Conservation (phyloP, 2,329 filamentous ascomycete genomes). For the Neofusicoccum parvum region DNA sequence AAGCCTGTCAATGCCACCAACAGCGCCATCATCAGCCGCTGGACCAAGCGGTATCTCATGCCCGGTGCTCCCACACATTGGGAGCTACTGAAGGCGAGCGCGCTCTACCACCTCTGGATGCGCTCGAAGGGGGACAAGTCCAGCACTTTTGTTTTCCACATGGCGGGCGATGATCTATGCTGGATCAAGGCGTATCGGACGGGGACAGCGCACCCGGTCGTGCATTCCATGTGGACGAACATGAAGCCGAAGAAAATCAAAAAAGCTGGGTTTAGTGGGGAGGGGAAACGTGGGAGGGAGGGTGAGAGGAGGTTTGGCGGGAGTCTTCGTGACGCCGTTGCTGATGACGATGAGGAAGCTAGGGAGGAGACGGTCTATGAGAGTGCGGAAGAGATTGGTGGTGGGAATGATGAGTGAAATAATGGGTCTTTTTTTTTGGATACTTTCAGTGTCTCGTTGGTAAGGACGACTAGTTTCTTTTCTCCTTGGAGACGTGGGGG, state of each 20-base stretch:
- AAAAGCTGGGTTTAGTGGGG: background rate
- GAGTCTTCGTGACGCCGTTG: background rate
- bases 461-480: too few species aligned
- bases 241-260: constrained; percentile 38
- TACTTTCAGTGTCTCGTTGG: too few species aligned
- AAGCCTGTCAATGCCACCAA: constrained; percentile 24
- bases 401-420: background rate
- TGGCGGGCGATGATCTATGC: constrained; percentile 45
- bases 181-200: constrained; percentile 35
- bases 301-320: background rate
- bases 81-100: constrained; percentile 51
- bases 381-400: background rate
- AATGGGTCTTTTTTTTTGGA: too few species aligned
- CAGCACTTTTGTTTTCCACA: constrained; percentile 37
- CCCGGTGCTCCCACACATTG: constrained; percentile 34
- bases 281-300: background rate
- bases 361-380: background rate
- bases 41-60: constrained; percentile 1
- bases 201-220: constrained; percentile 25
- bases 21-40: constrained; percentile 20
- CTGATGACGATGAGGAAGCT: background rate
- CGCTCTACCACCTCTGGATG: constrained; percentile 36
- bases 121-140: constrained; percentile 21
- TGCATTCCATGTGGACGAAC: constrained; percentile 28
- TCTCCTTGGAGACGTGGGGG: too few species aligned